These are phyloP conservation scores for Epicoccum nigrum DNA, from an alignment of 2,329 filamentous ascomycete genomes.

Conservation along the genomic window DNA sequence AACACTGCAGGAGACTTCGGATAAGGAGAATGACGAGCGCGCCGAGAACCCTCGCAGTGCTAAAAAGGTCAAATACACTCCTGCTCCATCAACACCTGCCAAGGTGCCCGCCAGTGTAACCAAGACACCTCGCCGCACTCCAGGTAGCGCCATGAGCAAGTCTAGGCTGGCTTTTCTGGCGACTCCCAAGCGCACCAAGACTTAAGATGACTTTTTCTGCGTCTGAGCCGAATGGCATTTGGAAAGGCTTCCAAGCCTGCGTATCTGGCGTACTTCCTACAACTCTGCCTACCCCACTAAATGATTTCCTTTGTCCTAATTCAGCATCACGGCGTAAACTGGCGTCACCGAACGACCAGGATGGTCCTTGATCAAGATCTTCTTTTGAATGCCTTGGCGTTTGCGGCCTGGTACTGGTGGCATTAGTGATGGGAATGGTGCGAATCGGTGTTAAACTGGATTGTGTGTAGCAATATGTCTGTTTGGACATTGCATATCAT, in stretches of 20 bases:
- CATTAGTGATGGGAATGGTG: conserved; percentile 19
- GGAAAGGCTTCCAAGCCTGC: background rate
- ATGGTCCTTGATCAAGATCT: conserved; percentile 16
- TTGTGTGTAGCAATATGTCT: conserved; percentile 16
- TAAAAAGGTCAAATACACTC: conserved; percentile 42
- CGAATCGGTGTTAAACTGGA: conserved; percentile 13
- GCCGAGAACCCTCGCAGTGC: conserved; percentile 38
- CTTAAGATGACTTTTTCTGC: conserved; percentile 12
- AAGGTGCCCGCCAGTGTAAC: conserved; percentile 39
- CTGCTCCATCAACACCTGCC: conserved; percentile 27
- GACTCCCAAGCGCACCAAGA: conserved; percentile 46
- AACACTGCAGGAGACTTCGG: conserved; percentile 42
- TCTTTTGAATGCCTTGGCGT: conserved; percentile 8
- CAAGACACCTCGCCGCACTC: conserved; percentile 41
- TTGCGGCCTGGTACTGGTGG: conserved; percentile 8
- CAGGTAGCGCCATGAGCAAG: conserved; percentile 43
- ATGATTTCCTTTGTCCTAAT: conserved; percentile 14
- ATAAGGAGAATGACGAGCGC: conserved; percentile 53
- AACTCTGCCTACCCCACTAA: background rate
- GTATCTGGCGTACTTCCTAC: too few species aligned
- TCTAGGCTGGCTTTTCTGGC: conserved; percentile 47
- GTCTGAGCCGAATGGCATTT: background rate
- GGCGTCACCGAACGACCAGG: conserved; percentile 19
- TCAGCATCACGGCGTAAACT: background rate
- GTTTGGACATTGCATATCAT: conserved; percentile 20